Base-by-base conservation (phyloP, 1,284 basidiomycete genomes). In the Tremellales sp. region DNA sequence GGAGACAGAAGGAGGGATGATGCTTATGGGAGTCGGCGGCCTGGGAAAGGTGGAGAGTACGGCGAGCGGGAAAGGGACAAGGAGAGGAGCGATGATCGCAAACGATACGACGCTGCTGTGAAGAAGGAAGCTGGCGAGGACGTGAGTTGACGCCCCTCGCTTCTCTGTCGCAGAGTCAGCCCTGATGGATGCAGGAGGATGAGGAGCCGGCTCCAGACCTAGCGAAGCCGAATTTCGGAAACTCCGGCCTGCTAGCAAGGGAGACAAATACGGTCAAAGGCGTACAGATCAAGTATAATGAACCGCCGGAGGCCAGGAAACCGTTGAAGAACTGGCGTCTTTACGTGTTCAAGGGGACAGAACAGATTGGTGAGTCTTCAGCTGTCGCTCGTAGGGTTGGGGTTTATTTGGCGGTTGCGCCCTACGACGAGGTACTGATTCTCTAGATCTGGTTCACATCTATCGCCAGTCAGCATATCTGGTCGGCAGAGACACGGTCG, bases 251-350 rank as follows among this genome's bases (percentile, higher is more conserved):
- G 11, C 81, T 99, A 21, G 96, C 94, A 0, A 93, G 92, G 4
- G 96, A 90, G 67, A 94, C 91, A 4, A 96, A 97, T 65, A 89
- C 86, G 1, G 83, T 90, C 41, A 82, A 84, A 62, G 90, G 85
- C 49, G 89, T 93, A 1, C 83, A 94, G 35, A 78, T 99, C 53
- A 99, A 98, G 73, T 99, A 99, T 70, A 94, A 97, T 62, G 96
- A 99, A 72, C 96, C 96, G 11, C 91, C 94, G 2, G 96, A 99
- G 77, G 96, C 96, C 22, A 79, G 93, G 57, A 96, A 93, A 67
- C 94, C 96, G 3, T 76, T 80, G 2, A 75, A 86, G 33, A 87
- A 86, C 21, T 98, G 96, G 96, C 80, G 96, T 64, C 66, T 98
- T 54, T 99, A 97, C 69, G 92, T 97, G 35, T 99, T 97, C 80